phyloP scores from a whole-genome alignment of 768 basidiomycete species.

The Lentinus brumalis region DNA sequence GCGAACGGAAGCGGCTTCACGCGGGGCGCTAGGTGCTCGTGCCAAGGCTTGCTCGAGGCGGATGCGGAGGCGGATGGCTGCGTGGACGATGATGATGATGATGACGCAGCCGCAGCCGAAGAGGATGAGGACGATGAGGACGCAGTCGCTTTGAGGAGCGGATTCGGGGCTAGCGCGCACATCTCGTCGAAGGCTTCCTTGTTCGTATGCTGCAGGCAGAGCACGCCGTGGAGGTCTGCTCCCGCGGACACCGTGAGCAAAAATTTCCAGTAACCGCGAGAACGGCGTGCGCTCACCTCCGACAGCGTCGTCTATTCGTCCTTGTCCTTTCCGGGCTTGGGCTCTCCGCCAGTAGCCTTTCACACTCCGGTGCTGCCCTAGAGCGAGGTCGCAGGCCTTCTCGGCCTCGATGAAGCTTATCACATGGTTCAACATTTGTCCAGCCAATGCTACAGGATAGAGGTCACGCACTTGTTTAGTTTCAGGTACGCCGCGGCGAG shows the following conservation, averaged over 20 bases:
- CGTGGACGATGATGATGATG: conserved; percentile 21
- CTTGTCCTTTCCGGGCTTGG: conserved; percentile 64
- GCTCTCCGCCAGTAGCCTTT: conserved; percentile 75
- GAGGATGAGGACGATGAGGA: conserved; percentile 31
- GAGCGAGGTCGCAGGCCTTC: conserved; percentile 64
- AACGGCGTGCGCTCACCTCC: conserved; percentile 43
- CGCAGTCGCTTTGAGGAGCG: background rate
- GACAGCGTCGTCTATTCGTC: conserved; percentile 56
- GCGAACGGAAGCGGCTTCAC: conserved; percentile 56
- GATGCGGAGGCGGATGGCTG: background rate
- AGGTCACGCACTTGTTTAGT: conserved; percentile 55
- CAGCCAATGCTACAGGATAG: background rate
- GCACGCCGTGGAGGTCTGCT: conserved; percentile 60
- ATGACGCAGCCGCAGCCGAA: conserved; percentile 25
- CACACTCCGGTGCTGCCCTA: conserved; percentile 64
- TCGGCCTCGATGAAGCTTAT: conserved; percentile 73
- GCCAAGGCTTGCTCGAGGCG: conserved; percentile 21
- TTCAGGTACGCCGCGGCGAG: conserved; percentile 76
- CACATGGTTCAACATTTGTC: background rate
- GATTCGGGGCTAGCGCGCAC: conserved; percentile 23
- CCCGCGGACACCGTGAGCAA: too few relatives aligned
- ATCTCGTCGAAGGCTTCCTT: conserved; percentile 63
- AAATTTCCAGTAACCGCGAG: too few relatives aligned
- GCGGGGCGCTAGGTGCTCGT: conserved; percentile 33
- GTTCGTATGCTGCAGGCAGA: conserved; percentile 67